Conservation (phyloP, 345 rosid genomes). For the Orychophragmus violaceus region DNA sequence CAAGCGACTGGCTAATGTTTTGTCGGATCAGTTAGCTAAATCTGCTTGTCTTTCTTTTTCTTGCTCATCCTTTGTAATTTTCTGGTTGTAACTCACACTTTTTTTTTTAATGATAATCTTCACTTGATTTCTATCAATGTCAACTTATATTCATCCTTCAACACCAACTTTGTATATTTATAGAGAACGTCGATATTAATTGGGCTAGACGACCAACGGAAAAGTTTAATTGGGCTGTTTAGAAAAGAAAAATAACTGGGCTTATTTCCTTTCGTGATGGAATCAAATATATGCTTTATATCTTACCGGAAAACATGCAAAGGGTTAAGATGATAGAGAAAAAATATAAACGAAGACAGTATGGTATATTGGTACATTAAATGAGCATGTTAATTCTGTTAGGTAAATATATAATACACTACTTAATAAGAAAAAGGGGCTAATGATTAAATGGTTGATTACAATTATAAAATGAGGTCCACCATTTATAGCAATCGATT, state of each 20-base stretch:
- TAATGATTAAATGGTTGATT: constrained; percentile 38
- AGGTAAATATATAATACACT: constrained; percentile 4
- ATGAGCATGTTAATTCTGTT: too few relatives aligned
- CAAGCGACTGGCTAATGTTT: too few relatives aligned
- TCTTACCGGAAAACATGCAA: background rate
- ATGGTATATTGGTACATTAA: too few relatives aligned
- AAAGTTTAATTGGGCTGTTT: background rate
- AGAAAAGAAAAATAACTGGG: background rate
- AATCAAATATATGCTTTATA: background rate
- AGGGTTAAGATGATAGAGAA: too few relatives aligned
- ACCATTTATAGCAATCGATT: constrained; percentile 28
- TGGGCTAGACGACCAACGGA: background rate
- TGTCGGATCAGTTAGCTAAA: too few relatives aligned
- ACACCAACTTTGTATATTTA: background rate
- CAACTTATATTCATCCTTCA: background rate
- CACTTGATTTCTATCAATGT: background rate
- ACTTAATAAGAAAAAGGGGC: constrained; percentile 13
- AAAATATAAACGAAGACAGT: too few relatives aligned
- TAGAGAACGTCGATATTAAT: background rate
- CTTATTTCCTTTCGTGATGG: background rate
- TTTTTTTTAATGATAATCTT: constrained; percentile 3
- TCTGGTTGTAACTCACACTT: too few relatives aligned
- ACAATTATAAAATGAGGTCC: constrained; percentile 37
- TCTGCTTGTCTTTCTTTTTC: too few relatives aligned
- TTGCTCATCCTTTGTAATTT: too few relatives aligned